Conservation (phyloP, 2,329 filamentous ascomycete genomes). For the Didymosphaeria variabile region DNA sequence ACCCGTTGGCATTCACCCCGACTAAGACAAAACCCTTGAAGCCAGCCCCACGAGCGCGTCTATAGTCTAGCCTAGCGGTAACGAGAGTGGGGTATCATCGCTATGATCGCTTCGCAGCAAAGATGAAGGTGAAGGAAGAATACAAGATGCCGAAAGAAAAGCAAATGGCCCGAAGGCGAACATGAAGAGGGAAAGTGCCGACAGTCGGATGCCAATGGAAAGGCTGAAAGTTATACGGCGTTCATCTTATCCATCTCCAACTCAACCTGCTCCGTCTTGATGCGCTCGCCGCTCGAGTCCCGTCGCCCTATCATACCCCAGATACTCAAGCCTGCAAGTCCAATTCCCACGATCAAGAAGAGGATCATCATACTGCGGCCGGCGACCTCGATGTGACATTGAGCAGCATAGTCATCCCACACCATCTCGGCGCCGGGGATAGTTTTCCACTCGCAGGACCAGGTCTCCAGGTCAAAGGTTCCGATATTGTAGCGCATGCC, state of each 20-base stretch:
- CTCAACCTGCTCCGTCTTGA: conserved; percentile 40
- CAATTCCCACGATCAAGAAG: conserved; percentile 34
- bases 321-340: conserved; percentile 30
- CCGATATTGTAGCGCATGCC: conserved; percentile 43
- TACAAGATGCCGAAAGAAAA: background rate
- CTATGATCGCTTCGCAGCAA: background rate
- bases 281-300: conserved; percentile 29
- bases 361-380: conserved; percentile 42
- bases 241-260: conserved; percentile 43
- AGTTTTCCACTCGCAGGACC: conserved; percentile 42
- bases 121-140: background rate
- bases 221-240: conserved; percentile 18
- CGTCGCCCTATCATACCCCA: conserved; percentile 33
- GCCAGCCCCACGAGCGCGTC: conserved; percentile 17
- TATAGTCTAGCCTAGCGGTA: conserved; percentile 19
- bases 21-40: conserved; percentile 12
- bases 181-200: background rate
- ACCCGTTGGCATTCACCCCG: background rate
- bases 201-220: background rate
- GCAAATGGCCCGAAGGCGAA: background rate
- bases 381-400: conserved; percentile 42
- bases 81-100: conserved; percentile 23
- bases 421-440: conserved; percentile 35
- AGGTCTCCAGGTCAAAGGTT: conserved; percentile 48
- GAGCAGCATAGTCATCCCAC: conserved; percentile 36